Evolutionary conservation across 495 filamentous ascomycete genomes (phyloP).

Genomic region (Aspergillus campestris): DNA sequence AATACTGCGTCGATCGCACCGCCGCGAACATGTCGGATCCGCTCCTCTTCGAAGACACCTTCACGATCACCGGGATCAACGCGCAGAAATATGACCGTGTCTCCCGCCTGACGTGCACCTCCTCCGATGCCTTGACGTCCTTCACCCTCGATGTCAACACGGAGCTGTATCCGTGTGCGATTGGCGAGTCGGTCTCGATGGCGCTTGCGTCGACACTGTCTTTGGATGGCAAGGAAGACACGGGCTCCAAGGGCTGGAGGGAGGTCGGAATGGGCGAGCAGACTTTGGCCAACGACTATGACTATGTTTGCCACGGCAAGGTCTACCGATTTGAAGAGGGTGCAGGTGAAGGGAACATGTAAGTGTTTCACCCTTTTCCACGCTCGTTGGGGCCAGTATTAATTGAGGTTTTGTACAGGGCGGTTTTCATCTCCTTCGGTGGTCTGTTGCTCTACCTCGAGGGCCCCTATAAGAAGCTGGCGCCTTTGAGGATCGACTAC

Average conservation of each 20-base stretch:
- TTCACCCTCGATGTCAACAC: slow-evolving; percentile 91
- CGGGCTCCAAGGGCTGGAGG: slow-evolving; percentile 65
- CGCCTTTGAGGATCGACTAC: slow-evolving; percentile 81
- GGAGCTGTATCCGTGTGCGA: slow-evolving; percentile 72
- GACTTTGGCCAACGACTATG: slow-evolving; percentile 81
- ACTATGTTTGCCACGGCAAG: slow-evolving; percentile 97
- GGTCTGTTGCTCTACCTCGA: slow-evolving; percentile 83
- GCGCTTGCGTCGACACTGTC: slow-evolving; percentile 76
- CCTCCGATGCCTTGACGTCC: slow-evolving; percentile 56
- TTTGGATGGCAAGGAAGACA: slow-evolving; percentile 71
- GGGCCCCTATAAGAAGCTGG: slow-evolving; percentile 92
- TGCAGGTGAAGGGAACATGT: slow-evolving; percentile 73
- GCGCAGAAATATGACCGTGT: slow-evolving; percentile 91
- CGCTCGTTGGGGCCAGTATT: not conserved
- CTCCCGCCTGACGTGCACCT: slow-evolving; percentile 65
- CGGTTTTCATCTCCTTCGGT: slow-evolving; percentile 87
- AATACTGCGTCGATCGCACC: not conserved
- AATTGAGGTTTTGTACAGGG: slow-evolving; percentile 44
- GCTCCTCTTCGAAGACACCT: slow-evolving; percentile 85
- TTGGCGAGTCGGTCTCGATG: slow-evolving; percentile 67
- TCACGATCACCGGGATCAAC: slow-evolving; percentile 71
- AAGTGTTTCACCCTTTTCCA: slow-evolving; percentile 26
- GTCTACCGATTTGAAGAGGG: slow-evolving; percentile 95
- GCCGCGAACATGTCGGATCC: slow-evolving; percentile 58
- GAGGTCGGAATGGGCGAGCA: slow-evolving; percentile 63